Evolutionary conservation across 2,329 filamentous ascomycete species (phyloP).

Genomic region (Dactylellina parvicollis): DNA sequence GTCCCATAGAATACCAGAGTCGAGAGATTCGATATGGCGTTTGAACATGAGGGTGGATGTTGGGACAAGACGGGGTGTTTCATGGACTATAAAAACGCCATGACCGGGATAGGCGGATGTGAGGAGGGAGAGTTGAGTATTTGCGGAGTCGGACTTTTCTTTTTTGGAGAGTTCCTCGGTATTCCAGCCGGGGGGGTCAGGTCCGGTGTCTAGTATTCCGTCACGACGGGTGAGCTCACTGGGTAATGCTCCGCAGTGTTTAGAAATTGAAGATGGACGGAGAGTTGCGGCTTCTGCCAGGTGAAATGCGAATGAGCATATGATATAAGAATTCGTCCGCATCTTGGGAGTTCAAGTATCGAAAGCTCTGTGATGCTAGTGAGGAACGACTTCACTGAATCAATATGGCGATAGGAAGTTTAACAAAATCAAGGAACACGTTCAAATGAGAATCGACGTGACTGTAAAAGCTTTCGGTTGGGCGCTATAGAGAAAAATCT

Average conservation of each 20-base stretch:
- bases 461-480: too few relatives aligned
- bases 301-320: background rate
- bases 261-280: background rate
- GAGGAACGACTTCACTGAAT: too few relatives aligned
- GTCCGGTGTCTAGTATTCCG: background rate
- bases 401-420: too few relatives aligned
- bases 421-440: too few relatives aligned
- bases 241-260: too few relatives aligned
- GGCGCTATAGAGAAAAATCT: too few relatives aligned
- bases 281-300: background rate
- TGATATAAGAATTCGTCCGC: background rate
- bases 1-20: slow-evolving; percentile 22
- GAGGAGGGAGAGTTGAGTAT: slow-evolving; percentile 10
- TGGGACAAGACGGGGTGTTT: background rate
- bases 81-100: slow-evolving; percentile 21
- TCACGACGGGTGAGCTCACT: background rate
- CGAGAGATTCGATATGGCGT: background rate
- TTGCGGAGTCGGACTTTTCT: slow-evolving; percentile 5
- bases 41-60: slow-evolving; percentile 5
- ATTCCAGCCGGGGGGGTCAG: slow-evolving; percentile 11
- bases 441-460: too few relatives aligned
- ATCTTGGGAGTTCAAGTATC: background rate
- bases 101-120: background rate
- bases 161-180: background rate
- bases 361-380: too few relatives aligned